Evolutionary conservation across 2,329 filamentous ascomycete genomes (phyloP).

Genomic region (Microcyclospora tardicrescens): DNA sequence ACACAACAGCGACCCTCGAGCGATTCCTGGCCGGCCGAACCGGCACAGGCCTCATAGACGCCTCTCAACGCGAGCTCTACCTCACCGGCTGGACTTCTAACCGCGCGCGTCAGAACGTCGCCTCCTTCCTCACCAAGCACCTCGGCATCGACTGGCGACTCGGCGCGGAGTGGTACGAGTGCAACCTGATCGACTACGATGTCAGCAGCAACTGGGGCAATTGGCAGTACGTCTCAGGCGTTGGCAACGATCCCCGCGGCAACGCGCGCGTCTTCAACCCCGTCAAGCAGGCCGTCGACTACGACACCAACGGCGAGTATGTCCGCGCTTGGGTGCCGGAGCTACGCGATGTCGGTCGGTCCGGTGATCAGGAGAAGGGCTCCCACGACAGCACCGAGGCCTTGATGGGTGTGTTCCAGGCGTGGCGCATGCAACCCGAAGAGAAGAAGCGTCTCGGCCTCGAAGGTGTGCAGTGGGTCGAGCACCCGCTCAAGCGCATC

Average conservation of each 20-base stretch:
- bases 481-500: conserved; percentile 52
- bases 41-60: conserved; percentile 66
- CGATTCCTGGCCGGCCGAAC: conserved; percentile 56
- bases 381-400: conserved; percentile 18
- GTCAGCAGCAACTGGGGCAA: conserved; percentile 67
- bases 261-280: conserved; percentile 68
- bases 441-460: conserved; percentile 47
- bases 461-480: conserved; percentile 49
- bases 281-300: conserved; percentile 67
- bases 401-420: conserved; percentile 53
- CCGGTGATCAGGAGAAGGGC: background rate
- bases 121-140: conserved; percentile 60
- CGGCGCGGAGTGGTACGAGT: conserved; percentile 74
- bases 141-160: conserved; percentile 66
- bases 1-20: conserved; percentile 29
- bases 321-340: conserved; percentile 64
- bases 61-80: conserved; percentile 59
- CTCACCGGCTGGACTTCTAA: conserved; percentile 70
- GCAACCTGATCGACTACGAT: conserved; percentile 62
- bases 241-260: conserved; percentile 65
- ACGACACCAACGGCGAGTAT: conserved; percentile 57
- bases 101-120: conserved; percentile 62
- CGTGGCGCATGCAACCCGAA: conserved; percentile 49
- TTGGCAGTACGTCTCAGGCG: conserved; percentile 66
- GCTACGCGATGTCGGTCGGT: conserved; percentile 37